Conservation (phyloP, 169 alveolate species). For the Cryptosporidium muris region DNA sequence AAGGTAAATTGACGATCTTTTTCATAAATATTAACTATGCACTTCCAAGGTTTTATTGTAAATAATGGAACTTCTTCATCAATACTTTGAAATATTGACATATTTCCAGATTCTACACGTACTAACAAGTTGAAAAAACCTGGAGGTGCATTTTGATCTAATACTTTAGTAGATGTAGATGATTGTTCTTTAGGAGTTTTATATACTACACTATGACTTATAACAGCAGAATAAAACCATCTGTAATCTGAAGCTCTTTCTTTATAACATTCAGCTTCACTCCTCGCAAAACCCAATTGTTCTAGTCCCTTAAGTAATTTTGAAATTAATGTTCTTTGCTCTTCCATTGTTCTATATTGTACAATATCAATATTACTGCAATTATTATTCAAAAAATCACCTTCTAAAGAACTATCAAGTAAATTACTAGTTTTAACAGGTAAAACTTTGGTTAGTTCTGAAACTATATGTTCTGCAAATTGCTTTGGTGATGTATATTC, state of each 20-base stretch:
- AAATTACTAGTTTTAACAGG: conserved; percentile 9
- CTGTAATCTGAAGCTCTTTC: conserved; percentile 67
- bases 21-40: conserved; percentile 34
- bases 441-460: conserved; percentile 42
- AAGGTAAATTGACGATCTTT: conserved; percentile 39
- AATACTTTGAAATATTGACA: conserved; percentile 59
- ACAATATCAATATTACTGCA: conserved; percentile 31
- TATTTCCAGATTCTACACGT: conserved; percentile 65
- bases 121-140: conserved; percentile 68
- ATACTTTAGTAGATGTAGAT: not conserved
- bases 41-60: conserved; percentile 64
- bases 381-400: conserved; percentile 2
- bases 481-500: conserved; percentile 34
- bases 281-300: conserved; percentile 61
- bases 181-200: not conserved
- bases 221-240: conserved; percentile 67
- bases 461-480: conserved; percentile 52
- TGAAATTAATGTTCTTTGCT: conserved; percentile 56
- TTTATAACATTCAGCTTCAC: conserved; percentile 64
- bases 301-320: conserved; percentile 53
- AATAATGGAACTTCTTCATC: conserved; percentile 68
- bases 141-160: conserved; percentile 27
- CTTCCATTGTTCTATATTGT: conserved; percentile 68
- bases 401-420: not conserved
- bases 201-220: conserved; percentile 62